A percentile compares a stretch with the other conserved stretches of the same genome.
Conservation (phyloP, 176 grass and related monocot genomes). For the Dendrocalamus sinicus region DNA sequence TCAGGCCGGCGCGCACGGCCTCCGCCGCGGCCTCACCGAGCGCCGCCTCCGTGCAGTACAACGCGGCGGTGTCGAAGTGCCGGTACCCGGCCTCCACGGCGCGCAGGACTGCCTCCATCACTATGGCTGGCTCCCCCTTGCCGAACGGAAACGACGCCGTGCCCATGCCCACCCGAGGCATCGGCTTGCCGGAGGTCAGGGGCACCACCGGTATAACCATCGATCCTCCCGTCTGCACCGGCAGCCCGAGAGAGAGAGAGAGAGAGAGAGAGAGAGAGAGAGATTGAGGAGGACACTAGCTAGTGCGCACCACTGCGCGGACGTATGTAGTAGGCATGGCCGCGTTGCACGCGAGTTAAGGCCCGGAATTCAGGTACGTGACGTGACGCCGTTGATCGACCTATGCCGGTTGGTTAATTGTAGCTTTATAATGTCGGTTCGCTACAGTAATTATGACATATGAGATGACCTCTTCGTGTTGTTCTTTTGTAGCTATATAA, state of each 20-base stretch:
- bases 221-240: neutral
- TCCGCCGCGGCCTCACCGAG: constrained; percentile 26
- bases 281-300: no score
- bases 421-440: no score
- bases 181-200: constrained; percentile 17
- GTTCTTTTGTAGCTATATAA: no score
- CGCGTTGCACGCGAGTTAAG: no score
- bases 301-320: no score
- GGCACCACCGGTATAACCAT: neutral
- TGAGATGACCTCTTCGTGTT: no score
- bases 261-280: neutral
- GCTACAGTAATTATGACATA: no score
- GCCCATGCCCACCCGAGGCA: constrained; percentile 49
- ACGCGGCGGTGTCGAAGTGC: constrained; percentile 47
- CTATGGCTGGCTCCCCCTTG: neutral
- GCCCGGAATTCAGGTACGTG: no score
- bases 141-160: constrained; percentile 17
- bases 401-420: no score
- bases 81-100: constrained; percentile 41
- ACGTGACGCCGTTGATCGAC: no score
- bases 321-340: no score
- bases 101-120: constrained; percentile 15
- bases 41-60: constrained; percentile 30
- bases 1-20: neutral
- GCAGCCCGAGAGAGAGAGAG: neutral